A percentile compares a stretch with the other conserved stretches of the same genome.
These are phyloP conservation scores for Neonectria punicea DNA, from an alignment of 2,329 filamentous ascomycete genomes.

Conservation along the genomic window DNA sequence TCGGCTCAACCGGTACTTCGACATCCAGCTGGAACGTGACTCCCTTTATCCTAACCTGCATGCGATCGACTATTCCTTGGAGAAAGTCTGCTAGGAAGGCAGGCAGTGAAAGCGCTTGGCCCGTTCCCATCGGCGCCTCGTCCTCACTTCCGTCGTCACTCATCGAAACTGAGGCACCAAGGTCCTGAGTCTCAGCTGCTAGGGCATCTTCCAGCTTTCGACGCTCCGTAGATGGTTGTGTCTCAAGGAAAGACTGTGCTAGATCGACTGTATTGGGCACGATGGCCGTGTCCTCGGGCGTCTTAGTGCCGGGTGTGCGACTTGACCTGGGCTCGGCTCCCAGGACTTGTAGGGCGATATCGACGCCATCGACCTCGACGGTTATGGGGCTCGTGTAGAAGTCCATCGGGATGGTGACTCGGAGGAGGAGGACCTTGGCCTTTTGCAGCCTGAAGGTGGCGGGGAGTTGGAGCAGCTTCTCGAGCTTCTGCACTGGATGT, in stretches of 20 bases:
- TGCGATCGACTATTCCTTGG: conserved; percentile 77
- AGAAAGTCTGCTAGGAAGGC: conserved; percentile 77
- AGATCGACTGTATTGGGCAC: conserved; percentile 78
- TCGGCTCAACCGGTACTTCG: conserved; percentile 62
- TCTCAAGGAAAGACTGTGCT: conserved; percentile 81
- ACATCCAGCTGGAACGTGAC: conserved; percentile 75
- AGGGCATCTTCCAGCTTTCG: conserved; percentile 76
- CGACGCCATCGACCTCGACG: conserved; percentile 83
- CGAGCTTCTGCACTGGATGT: conserved; percentile 73
- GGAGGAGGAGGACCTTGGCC: conserved; percentile 80
- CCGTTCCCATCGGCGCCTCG: conserved; percentile 72
- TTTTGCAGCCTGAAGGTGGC: conserved; percentile 75
- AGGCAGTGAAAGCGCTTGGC: conserved; percentile 75
- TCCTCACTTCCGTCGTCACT: conserved; percentile 73
- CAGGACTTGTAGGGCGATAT: conserved; percentile 72
- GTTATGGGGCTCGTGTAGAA: conserved; percentile 86
- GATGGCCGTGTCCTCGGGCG: conserved; percentile 43
- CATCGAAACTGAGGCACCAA: conserved; percentile 68
- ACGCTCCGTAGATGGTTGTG: conserved; percentile 73
- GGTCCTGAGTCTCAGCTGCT: conserved; percentile 68
- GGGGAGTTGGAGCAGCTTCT: conserved; percentile 79
- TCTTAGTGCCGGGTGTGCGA: conserved; percentile 53
- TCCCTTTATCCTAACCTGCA: conserved; percentile 72
- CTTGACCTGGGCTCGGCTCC: conserved; percentile 43
- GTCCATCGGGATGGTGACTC: conserved; percentile 87